These are phyloP conservation scores for Ephemerocybe angulata DNA, from an alignment of 768 basidiomycete genomes.

Conservation along the genomic window DNA sequence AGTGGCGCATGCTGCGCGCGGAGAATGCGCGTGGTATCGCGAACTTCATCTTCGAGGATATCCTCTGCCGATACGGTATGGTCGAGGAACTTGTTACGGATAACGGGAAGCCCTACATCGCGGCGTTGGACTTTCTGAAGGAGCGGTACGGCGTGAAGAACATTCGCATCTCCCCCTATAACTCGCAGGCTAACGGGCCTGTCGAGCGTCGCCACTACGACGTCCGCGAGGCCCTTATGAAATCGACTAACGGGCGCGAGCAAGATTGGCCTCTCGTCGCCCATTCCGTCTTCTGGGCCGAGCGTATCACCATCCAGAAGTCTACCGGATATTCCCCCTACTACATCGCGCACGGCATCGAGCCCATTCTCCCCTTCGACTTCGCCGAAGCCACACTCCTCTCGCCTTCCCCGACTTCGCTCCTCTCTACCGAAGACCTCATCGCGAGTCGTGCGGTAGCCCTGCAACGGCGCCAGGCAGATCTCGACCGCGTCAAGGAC, in stretches of 20 bases:
- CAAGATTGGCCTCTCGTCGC: too few species aligned
- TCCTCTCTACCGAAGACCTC: slow-evolving; percentile 17
- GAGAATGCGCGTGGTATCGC: slow-evolving; percentile 22
- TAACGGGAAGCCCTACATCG: slow-evolving; percentile 25
- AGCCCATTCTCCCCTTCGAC: slow-evolving; percentile 32
- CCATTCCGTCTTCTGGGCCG: slow-evolving; percentile 29
- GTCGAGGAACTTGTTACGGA: slow-evolving; percentile 32
- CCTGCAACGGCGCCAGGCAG: slow-evolving; percentile 20
- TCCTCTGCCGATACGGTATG: slow-evolving; percentile 35
- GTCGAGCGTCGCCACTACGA: slow-evolving; percentile 28
- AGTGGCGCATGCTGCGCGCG: slow-evolving; percentile 15
- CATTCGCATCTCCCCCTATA: slow-evolving; percentile 39
- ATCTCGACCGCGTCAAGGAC: slow-evolving; percentile 18
- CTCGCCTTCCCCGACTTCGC: background rate
- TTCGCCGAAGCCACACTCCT: slow-evolving; percentile 19
- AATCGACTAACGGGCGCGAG: too few species aligned
- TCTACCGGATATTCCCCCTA: slow-evolving; percentile 32
- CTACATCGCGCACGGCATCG: slow-evolving; percentile 29
- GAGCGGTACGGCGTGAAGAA: slow-evolving; percentile 29
- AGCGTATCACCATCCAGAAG: slow-evolving; percentile 27
- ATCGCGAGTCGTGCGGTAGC: slow-evolving; percentile 20
- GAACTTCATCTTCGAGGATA: slow-evolving; percentile 25
- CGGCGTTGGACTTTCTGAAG: slow-evolving; percentile 14
- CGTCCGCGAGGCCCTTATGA: slow-evolving; percentile 27
- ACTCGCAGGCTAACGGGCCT: slow-evolving; percentile 35